These are phyloP conservation scores for Diaporthe citriasiana DNA, from an alignment of 2,329 filamentous ascomycete species.

Conservation along the genomic window DNA sequence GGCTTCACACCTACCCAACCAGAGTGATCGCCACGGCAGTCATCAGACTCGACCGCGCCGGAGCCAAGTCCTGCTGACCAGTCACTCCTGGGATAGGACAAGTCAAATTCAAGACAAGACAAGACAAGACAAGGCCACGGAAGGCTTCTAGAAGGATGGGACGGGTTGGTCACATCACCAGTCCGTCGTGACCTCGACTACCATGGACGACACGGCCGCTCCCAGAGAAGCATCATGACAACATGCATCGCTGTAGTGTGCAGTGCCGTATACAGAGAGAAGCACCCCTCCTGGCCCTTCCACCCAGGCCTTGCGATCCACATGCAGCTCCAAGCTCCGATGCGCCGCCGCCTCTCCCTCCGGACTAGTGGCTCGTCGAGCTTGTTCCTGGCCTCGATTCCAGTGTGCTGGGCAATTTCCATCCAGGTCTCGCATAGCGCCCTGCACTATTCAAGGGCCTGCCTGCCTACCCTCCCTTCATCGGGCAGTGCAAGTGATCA, in stretches of 20 bases:
- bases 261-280: not conserved
- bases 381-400: slow-evolving; percentile 12
- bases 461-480: slow-evolving; percentile 12
- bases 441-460: slow-evolving; percentile 21
- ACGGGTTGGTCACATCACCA: not conserved
- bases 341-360: slow-evolving; percentile 26
- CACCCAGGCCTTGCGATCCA: slow-evolving; percentile 13
- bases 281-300: not conserved
- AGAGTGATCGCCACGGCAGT: slow-evolving; percentile 21
- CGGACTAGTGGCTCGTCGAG: slow-evolving; percentile 17
- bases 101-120: not conserved
- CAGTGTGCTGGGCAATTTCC: slow-evolving; percentile 8
- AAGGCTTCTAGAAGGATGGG: slow-evolving; percentile 29
- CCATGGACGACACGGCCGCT: not conserved
- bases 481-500: slow-evolving; percentile 23
- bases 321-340: slow-evolving; percentile 36
- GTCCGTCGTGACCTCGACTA: slow-evolving; percentile 10
- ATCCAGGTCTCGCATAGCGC: slow-evolving; percentile 16
- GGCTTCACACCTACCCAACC: slow-evolving; percentile 19
- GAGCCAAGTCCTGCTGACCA: slow-evolving; percentile 24
- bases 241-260: not conserved
- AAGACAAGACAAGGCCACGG: slow-evolving; percentile 1
- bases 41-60: slow-evolving; percentile 21
- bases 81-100: slow-evolving; percentile 1
- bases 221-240: not conserved